A percentile compares a stretch with the other conserved stretches of the same genome.
These are phyloP conservation scores for Diaporthe sp. DNA, from an alignment of 2,329 filamentous ascomycete genomes.

Conservation along the genomic window DNA sequence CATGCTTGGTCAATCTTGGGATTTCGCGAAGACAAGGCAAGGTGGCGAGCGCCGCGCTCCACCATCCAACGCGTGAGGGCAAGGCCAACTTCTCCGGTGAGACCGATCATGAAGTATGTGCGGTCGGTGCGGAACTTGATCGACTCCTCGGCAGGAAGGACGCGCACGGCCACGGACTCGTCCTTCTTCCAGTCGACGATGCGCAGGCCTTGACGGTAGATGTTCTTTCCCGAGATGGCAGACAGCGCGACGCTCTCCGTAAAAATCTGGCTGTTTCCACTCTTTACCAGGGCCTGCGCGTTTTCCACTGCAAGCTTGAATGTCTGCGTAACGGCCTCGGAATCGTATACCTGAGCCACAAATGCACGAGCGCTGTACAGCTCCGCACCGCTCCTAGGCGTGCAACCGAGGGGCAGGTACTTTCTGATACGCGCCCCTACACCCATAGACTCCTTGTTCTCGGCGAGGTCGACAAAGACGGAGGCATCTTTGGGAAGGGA, in stretches of 20 bases:
- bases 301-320: background rate
- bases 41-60: slow-evolving; percentile 51
- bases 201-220: slow-evolving; percentile 18
- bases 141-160: slow-evolving; percentile 15
- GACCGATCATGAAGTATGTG: slow-evolving; percentile 52
- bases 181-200: slow-evolving; percentile 13
- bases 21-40: slow-evolving; percentile 56
- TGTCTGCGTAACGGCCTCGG: background rate
- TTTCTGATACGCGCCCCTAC: slow-evolving; percentile 16
- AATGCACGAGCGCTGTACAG: slow-evolving; percentile 25
- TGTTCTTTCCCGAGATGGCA: background rate
- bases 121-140: slow-evolving; percentile 44
- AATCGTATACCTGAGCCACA: slow-evolving; percentile 13
- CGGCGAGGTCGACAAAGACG: slow-evolving; percentile 5
- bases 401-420: slow-evolving; percentile 18
- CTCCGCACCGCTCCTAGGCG: background rate
- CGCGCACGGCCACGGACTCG: slow-evolving; percentile 2
- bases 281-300: background rate
- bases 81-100: slow-evolving; percentile 52
- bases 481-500: slow-evolving; percentile 8
- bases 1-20: slow-evolving; percentile 50
- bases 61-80: slow-evolving; percentile 58
- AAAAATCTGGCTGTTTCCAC: background rate
- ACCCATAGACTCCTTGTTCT: slow-evolving; percentile 5
- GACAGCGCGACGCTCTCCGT: slow-evolving; percentile 18